Conservation (phyloP, 2,329 filamentous ascomycete species). For the Didymella segeticola region DNA sequence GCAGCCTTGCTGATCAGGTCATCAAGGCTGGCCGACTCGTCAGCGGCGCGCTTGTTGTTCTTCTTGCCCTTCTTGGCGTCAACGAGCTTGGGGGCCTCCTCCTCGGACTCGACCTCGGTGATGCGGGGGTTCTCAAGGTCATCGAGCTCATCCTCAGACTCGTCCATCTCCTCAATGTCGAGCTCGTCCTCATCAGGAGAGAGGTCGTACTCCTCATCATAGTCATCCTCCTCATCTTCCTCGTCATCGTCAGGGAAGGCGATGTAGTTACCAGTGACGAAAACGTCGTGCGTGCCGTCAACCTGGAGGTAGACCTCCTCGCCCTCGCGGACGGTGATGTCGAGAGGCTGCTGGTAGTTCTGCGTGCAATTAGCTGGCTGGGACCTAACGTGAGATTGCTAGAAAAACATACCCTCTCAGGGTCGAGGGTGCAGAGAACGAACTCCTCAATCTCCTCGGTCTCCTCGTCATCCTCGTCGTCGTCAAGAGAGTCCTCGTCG, state of each 20-base stretch:
- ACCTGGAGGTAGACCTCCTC: conserved; percentile 94
- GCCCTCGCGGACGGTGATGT: conserved; percentile 87
- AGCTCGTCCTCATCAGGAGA: conserved; percentile 82
- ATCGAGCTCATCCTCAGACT: conserved; percentile 58
- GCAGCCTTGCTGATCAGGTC: conserved; percentile 81
- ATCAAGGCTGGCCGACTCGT: conserved; percentile 70
- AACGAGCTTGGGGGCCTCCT: conserved; percentile 65
- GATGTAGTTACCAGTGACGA: conserved; percentile 95
- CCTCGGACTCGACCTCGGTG: conserved; percentile 81
- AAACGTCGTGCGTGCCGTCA: conserved; percentile 86
- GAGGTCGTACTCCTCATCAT: conserved; percentile 73
- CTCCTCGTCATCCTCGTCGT: conserved; percentile 47
- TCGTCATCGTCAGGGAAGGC: conserved; percentile 69
- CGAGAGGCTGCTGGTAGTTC: conserved; percentile 94
- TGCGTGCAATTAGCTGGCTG: conserved; percentile 53
- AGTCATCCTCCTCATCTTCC: conserved; percentile 66
- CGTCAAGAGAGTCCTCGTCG: conserved; percentile 54
- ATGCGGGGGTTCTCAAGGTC: conserved; percentile 80
- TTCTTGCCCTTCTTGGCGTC: conserved; percentile 59
- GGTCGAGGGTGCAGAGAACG: conserved; percentile 94
- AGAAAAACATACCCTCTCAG: conserved; percentile 75
- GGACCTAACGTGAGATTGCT: conserved; percentile 31
- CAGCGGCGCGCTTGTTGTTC: conserved; percentile 91
- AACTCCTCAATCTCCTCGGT: conserved; percentile 74
- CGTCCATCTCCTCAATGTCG: conserved; percentile 55